Percentiles rank a stretch among this genome's conserved stretches.
Evolutionary conservation across 148 eudicot species (phyloP).

Genomic region (Chenopodium quinoa): DNA sequence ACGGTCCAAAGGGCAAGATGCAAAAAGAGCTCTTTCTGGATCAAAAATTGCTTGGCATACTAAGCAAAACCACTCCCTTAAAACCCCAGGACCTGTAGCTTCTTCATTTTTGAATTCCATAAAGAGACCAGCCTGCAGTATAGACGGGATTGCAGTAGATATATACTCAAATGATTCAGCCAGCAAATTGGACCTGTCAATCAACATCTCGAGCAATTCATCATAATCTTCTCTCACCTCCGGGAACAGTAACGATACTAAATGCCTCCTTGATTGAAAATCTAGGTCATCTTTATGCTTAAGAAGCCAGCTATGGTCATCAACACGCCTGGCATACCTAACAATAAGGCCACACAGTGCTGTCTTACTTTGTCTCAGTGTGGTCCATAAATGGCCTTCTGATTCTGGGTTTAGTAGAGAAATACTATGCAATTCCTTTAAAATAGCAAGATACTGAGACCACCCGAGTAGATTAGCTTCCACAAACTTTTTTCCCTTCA

Average conservation of each 20-base stretch:
- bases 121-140: slow-evolving; percentile 64
- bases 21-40: slow-evolving; percentile 81
- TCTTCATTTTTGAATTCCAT: slow-evolving; percentile 93
- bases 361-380: slow-evolving; percentile 47
- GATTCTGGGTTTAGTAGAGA: slow-evolving; percentile 43
- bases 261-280: slow-evolving; percentile 83
- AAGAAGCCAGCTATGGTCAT: slow-evolving; percentile 67
- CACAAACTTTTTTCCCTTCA: slow-evolving; percentile 26
- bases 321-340: slow-evolving; percentile 47
- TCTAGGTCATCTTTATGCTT: slow-evolving; percentile 58
- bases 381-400: slow-evolving; percentile 49
- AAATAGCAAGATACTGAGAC: slow-evolving; percentile 58
- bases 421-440: slow-evolving; percentile 59
- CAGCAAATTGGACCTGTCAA: slow-evolving; percentile 76
- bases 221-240: slow-evolving; percentile 71
- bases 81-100: slow-evolving; percentile 93
- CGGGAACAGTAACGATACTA: slow-evolving; percentile 79
- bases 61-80: slow-evolving; percentile 90
- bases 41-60: slow-evolving; percentile 82
- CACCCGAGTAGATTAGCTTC: slow-evolving; percentile 35
- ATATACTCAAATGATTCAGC: slow-evolving; percentile 86
- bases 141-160: slow-evolving; percentile 45
- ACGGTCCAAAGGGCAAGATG: slow-evolving; percentile 77
- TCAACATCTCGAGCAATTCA: slow-evolving; percentile 85
- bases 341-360: slow-evolving; percentile 49